A percentile compares a stretch with the other conserved stretches of the same genome.
phyloP scores from a whole-genome alignment of 257 asterid genomes.

The Rhazya stricta region DNA sequence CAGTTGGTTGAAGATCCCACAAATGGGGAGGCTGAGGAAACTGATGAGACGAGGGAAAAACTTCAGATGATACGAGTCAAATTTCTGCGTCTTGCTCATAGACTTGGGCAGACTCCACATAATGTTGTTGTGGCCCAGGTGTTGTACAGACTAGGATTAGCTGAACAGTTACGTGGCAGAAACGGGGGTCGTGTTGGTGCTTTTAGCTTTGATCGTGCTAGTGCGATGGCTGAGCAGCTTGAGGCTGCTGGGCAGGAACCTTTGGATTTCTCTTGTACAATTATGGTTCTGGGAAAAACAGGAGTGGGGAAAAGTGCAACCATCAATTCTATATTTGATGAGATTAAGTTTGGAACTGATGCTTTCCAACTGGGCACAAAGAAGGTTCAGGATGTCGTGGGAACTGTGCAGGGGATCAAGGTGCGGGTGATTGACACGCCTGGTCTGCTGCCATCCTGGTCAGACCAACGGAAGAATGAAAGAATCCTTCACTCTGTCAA shows the following conservation, averaged over 20 bases:
- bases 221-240: slow-evolving; percentile 97
- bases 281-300: slow-evolving; percentile 95
- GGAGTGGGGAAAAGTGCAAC: slow-evolving; percentile 99
- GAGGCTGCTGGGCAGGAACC: slow-evolving; percentile 95
- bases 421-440: slow-evolving; percentile 96
- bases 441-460: slow-evolving; percentile 93
- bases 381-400: slow-evolving; percentile 95
- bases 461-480: slow-evolving; percentile 91
- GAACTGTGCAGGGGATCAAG: slow-evolving; percentile 93
- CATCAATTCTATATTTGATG: slow-evolving; percentile 90
- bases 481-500: slow-evolving; percentile 73
- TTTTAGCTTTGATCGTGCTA: slow-evolving; percentile 95
- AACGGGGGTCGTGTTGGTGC: slow-evolving; percentile 86
- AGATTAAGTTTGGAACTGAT: slow-evolving; percentile 74
- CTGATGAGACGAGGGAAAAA: slow-evolving; percentile 96
- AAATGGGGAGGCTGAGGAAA: slow-evolving; percentile 79
- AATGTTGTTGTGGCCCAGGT: slow-evolving; percentile 99
- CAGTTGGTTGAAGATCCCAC: slow-evolving; percentile 70
- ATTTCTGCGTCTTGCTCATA: slow-evolving; percentile 89
- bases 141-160: slow-evolving; percentile 87
- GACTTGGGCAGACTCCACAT: slow-evolving; percentile 97
- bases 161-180: slow-evolving; percentile 94
- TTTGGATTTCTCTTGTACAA: slow-evolving; percentile 90
- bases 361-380: slow-evolving; percentile 83
- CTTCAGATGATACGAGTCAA: slow-evolving; percentile 98